These are phyloP conservation scores for Phytopythium aichiense DNA, from an alignment of 352 stramenopile species.

Conservation along the genomic window DNA sequence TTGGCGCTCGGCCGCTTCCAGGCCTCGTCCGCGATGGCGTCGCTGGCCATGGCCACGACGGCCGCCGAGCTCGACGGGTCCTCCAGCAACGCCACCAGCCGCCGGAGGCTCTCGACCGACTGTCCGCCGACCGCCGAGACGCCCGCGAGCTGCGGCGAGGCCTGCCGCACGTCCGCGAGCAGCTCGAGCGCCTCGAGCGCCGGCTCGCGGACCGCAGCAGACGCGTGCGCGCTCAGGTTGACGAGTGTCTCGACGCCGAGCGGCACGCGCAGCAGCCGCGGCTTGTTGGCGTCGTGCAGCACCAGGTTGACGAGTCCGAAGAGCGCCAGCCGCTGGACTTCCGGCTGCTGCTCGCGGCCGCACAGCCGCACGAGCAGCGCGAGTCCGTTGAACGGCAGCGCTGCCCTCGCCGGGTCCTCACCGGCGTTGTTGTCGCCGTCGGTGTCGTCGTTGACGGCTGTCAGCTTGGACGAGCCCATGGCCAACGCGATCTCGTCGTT, in stretches of 20 bases:
- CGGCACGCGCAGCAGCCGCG: slow-evolving; percentile 58
- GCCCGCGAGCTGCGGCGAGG: slow-evolving; percentile 23
- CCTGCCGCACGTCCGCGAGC: slow-evolving; percentile 59
- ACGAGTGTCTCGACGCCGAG: slow-evolving; percentile 78
- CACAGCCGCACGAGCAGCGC: slow-evolving; percentile 52
- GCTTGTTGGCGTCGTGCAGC: slow-evolving; percentile 85
- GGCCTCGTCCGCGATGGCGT: slow-evolving; percentile 78
- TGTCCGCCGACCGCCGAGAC: slow-evolving; percentile 22
- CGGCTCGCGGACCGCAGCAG: slow-evolving; percentile 57
- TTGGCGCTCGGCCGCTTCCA: slow-evolving; percentile 60
- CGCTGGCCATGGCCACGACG: slow-evolving; percentile 61
- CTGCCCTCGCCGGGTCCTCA: neutral
- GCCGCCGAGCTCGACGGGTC: slow-evolving; percentile 44
- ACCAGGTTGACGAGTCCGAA: slow-evolving; percentile 82
- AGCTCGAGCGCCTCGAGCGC: slow-evolving; percentile 72
- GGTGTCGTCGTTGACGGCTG: neutral
- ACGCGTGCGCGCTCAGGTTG: slow-evolving; percentile 58
- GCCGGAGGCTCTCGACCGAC: slow-evolving; percentile 47
- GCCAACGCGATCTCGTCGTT: slow-evolving; percentile 67
- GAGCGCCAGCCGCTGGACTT: slow-evolving; percentile 61
- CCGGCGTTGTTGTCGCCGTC: slow-evolving; percentile 9
- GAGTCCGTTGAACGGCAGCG: slow-evolving; percentile 28
- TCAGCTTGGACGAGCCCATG: slow-evolving; percentile 26
- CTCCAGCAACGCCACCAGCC: slow-evolving; percentile 59
- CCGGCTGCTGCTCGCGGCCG: slow-evolving; percentile 12